These are phyloP conservation scores for Turnera subulata DNA, from an alignment of 345 rosid species.

Conservation along the genomic window DNA sequence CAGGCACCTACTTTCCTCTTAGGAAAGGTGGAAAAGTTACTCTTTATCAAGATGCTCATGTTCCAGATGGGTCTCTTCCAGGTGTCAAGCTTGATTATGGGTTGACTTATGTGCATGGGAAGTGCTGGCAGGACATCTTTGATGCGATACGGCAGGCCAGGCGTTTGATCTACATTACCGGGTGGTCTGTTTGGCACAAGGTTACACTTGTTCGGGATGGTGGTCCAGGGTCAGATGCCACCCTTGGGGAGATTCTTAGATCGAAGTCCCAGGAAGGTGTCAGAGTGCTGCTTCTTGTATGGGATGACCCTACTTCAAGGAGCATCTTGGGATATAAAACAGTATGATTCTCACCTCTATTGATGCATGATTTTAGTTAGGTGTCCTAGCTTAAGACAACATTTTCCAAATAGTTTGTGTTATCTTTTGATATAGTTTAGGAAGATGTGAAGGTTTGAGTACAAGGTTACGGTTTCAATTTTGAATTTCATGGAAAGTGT, in stretches of 20 bases:
- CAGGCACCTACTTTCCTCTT: conserved; percentile 91
- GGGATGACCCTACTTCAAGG: conserved; percentile 99
- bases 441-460: too few relatives aligned
- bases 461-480: background rate
- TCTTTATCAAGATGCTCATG: conserved; percentile 96
- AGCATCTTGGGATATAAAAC: conserved; percentile 77
- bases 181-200: conserved; percentile 96
- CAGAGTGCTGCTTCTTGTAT: conserved; percentile 85
- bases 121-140: conserved; percentile 89
- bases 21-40: conserved; percentile 77
- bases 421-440: too few relatives aligned
- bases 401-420: too few relatives aligned
- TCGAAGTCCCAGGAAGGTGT: conserved; percentile 94
- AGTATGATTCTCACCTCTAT: conserved; percentile 40
- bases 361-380: background rate
- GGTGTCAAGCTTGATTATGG: conserved; percentile 52
- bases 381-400: too few relatives aligned
- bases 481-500: background rate
- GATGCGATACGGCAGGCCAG: conserved; percentile 76
- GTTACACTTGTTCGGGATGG: conserved; percentile 66
- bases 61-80: conserved; percentile 79
- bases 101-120: conserved; percentile 65
- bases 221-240: conserved; percentile 38
- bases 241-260: conserved; percentile 78
- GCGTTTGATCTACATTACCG: conserved; percentile 80